Conservation (phyloP, 805 yeast species). For the Sporopachydermia lactativora region DNA sequence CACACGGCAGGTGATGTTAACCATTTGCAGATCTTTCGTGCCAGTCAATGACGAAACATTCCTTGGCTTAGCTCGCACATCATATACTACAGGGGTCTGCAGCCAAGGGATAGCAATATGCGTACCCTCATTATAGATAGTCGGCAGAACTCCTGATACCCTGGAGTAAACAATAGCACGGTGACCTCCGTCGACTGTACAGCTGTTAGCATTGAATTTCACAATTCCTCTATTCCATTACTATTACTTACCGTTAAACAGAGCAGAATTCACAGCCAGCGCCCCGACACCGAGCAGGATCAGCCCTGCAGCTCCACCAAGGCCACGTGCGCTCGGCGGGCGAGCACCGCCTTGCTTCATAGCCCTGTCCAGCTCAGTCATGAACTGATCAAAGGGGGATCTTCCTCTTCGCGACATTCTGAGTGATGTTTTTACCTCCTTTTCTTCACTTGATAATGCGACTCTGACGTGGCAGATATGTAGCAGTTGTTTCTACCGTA, state of each 20-base stretch:
- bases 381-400: not conserved
- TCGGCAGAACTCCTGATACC: conserved; percentile 67
- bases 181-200: conserved; percentile 90
- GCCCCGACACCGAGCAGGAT: not conserved
- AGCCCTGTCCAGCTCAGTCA: not conserved
- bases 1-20: conserved; percentile 96
- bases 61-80: conserved; percentile 94
- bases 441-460: too few species aligned
- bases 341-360: not conserved
- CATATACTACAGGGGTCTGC: conserved; percentile 84
- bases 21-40: conserved; percentile 98
- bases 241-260: conserved; percentile 8
- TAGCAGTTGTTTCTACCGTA: too few species aligned
- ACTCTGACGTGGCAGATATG: too few species aligned
- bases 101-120: conserved; percentile 91
- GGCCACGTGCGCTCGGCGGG: not conserved
- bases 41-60: conserved; percentile 94
- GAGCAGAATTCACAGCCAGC: conserved; percentile 1
- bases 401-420: conserved; percentile 1
- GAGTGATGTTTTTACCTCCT: too few species aligned
- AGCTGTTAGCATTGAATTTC: conserved; percentile 24
- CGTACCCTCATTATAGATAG: conserved; percentile 85
- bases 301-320: conserved; percentile 1
- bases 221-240: not conserved
- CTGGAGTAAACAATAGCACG: conserved; percentile 92